Conservation (phyloP, 148 eudicot species). For the Rhododendron williamsianum region DNA sequence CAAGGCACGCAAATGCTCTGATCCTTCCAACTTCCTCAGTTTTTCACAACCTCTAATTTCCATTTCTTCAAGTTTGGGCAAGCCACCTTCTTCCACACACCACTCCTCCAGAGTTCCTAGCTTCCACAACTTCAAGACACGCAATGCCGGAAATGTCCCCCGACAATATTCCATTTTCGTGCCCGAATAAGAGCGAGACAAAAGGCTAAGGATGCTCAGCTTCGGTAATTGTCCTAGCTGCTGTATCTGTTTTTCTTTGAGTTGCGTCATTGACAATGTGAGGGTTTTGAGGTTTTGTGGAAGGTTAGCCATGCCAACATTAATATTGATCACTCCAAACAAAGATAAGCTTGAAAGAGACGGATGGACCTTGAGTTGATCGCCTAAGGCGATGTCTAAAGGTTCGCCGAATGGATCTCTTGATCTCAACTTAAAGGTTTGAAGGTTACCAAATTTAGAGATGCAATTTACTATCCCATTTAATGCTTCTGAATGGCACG, state of each 20-base stretch:
- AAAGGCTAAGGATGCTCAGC: background rate
- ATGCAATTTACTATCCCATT: background rate
- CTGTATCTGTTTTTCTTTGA: background rate
- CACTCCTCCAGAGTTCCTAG: background rate
- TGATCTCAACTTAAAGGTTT: background rate
- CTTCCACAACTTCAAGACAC: background rate
- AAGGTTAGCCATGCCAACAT: background rate
- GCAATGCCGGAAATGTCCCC: background rate
- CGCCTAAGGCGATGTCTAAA: background rate
- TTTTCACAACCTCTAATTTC: background rate
- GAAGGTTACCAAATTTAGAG: background rate
- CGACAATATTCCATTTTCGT: background rate
- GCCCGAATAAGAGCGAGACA: background rate
- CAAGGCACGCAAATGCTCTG: background rate
- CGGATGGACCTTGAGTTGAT: background rate
- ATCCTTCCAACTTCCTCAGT: background rate
- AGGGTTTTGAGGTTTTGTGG: background rate
- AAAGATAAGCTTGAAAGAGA: background rate
- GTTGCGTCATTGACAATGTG: background rate
- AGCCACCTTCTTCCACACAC: background rate
- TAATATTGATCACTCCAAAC: background rate
- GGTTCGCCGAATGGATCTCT: background rate
- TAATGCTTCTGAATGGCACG: background rate
- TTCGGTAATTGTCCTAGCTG: background rate
- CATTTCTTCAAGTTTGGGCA: background rate